Evolutionary conservation across 2,329 filamentous ascomycete genomes (phyloP).

Genomic region (Botrytis fabae): DNA sequence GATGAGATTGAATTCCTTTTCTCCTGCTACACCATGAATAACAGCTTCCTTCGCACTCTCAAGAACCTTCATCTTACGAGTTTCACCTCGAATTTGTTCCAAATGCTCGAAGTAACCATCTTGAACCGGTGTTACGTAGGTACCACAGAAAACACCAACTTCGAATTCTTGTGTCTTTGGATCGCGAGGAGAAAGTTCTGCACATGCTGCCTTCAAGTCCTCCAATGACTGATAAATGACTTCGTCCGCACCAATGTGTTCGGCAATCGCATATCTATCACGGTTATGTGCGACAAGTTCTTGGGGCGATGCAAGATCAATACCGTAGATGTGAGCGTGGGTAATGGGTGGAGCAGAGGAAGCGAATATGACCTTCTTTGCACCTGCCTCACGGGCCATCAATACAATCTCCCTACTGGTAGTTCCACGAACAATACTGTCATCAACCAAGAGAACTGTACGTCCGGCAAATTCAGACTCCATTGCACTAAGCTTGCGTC

Average conservation of each 20-base stretch:
- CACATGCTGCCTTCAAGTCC: slow-evolving; percentile 78
- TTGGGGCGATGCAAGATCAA: slow-evolving; percentile 69
- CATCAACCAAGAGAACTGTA: slow-evolving; percentile 82
- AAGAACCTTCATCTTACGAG: slow-evolving; percentile 64
- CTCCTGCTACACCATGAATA: slow-evolving; percentile 59
- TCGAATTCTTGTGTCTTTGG: slow-evolving; percentile 68
- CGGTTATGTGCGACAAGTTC: slow-evolving; percentile 73
- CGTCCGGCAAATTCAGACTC: slow-evolving; percentile 79
- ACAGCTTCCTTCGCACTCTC: slow-evolving; percentile 65
- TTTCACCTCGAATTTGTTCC: slow-evolving; percentile 69
- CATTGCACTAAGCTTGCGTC: slow-evolving; percentile 87
- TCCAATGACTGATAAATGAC: slow-evolving; percentile 76
- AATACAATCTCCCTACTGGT: slow-evolving; percentile 76
- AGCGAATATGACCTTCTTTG: slow-evolving; percentile 78
- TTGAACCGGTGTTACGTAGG: slow-evolving; percentile 79
- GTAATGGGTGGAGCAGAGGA: slow-evolving; percentile 81
- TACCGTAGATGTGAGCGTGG: slow-evolving; percentile 84
- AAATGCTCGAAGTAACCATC: slow-evolving; percentile 81
- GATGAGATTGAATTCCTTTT: slow-evolving; percentile 61
- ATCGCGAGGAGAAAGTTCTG: slow-evolving; percentile 64
- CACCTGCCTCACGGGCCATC: slow-evolving; percentile 84
- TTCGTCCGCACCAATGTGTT: slow-evolving; percentile 70
- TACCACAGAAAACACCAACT: slow-evolving; percentile 87
- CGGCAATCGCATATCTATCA: slow-evolving; percentile 59
- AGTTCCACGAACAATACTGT: slow-evolving; percentile 85